Evolutionary conservation across 345 rosid genomes (phyloP).

Genomic region (Lepidium sativum): DNA sequence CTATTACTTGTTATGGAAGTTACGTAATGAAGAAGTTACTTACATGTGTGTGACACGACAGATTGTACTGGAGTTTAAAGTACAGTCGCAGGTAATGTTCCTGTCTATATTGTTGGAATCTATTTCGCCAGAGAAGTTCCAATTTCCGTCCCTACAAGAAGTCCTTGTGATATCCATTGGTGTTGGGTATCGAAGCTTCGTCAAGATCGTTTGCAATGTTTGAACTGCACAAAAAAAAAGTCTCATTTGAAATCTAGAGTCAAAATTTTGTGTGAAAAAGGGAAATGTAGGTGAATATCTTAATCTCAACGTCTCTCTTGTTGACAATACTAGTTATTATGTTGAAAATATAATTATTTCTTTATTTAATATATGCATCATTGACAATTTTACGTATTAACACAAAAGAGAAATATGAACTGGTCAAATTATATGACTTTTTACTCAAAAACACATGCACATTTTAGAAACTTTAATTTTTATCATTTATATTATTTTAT

Average conservation of each 20-base stretch:
- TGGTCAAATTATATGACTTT: too few species aligned
- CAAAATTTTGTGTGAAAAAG: background rate
- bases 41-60: slow-evolving; percentile 65
- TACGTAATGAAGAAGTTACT: background rate
- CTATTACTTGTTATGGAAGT: background rate
- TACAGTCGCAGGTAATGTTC: slow-evolving; percentile 46
- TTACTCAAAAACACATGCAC: too few species aligned
- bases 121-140: slow-evolving; percentile 4
- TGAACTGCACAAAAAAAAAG: slow-evolving; percentile 34
- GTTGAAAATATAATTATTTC: too few species aligned
- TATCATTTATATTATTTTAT: too few species aligned
- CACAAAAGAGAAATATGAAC: too few species aligned
- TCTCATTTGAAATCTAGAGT: background rate
- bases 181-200: slow-evolving; percentile 27
- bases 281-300: too few species aligned
- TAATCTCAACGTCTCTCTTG: too few species aligned
- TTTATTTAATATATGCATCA: too few species aligned
- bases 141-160: slow-evolving; percentile 39
- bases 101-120: background rate
- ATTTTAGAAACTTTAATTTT: too few species aligned
- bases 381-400: too few species aligned
- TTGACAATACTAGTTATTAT: too few species aligned
- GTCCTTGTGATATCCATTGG: slow-evolving; percentile 19
- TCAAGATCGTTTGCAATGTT: slow-evolving; percentile 37
- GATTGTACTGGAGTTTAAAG: slow-evolving; percentile 14